Evolutionary conservation across 805 yeast genomes (phyloP).

Genomic region (Candida khao-thaluensis): DNA sequence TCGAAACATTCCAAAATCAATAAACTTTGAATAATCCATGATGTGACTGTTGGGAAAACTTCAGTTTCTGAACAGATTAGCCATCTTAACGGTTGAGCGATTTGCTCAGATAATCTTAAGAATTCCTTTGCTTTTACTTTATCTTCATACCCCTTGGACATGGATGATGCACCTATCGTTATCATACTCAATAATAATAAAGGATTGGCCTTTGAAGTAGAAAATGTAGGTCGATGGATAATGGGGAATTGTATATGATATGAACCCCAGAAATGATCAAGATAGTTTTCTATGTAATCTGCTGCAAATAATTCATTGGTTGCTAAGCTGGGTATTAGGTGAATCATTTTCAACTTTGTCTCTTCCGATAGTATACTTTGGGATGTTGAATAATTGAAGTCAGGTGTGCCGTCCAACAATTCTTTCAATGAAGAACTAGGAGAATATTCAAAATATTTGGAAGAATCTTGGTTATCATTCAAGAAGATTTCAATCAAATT

Average conservation of each 20-base stretch:
- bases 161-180: constrained; percentile 48
- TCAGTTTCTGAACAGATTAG: constrained; percentile 61
- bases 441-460: constrained; percentile 11
- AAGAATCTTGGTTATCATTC: constrained; percentile 8
- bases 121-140: constrained; percentile 11
- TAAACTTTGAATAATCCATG: constrained; percentile 71
- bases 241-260: constrained; percentile 57
- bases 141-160: constrained; percentile 19
- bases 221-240: constrained; percentile 57
- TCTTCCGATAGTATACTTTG: constrained; percentile 8
- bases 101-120: constrained; percentile 39
- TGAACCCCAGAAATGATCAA: constrained; percentile 47
- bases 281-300: constrained; percentile 8
- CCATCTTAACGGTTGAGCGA: constrained; percentile 62
- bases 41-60: constrained; percentile 66
- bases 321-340: constrained; percentile 5
- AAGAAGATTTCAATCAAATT: constrained; percentile 11
- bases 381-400: constrained; percentile 10
- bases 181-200: constrained; percentile 54
- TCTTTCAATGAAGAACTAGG: constrained; percentile 13
- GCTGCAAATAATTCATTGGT: constrained; percentile 1
- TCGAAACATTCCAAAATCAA: constrained; percentile 71
- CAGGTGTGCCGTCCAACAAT: constrained; percentile 12
- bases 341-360: constrained; percentile 5
- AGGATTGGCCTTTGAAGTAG: constrained; percentile 43